Evolutionary conservation across 2,329 filamentous ascomycete species (phyloP).

Genomic region (Colletotrichum salicis): DNA sequence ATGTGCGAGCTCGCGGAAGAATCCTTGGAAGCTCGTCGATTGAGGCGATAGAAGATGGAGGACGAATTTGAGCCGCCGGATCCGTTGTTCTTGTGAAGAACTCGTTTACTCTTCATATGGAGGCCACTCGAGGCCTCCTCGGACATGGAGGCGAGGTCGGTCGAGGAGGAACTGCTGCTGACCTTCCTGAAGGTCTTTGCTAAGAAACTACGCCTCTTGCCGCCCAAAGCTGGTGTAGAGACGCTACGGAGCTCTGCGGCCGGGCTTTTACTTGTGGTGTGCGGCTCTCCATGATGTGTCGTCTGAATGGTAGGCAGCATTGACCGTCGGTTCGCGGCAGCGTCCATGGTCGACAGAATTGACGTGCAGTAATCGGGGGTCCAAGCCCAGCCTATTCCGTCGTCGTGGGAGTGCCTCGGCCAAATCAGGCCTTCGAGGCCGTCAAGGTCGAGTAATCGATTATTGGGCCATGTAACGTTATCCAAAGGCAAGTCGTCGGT

Average conservation of each 20-base stretch:
- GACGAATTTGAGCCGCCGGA: conserved; percentile 31
- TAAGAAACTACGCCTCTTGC: conserved; percentile 35
- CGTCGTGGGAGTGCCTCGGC: conserved; percentile 28
- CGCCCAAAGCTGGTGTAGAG: conserved; percentile 21
- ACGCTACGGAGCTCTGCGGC: conserved; percentile 26
- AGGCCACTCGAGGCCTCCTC: conserved; percentile 12
- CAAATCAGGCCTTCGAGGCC: conserved; percentile 28
- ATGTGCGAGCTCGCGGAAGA: conserved; percentile 43
- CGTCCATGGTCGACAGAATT: conserved; percentile 30
- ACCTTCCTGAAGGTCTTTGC: conserved; percentile 37
- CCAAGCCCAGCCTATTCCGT: conserved; percentile 25
- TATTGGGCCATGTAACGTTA: conserved; percentile 35
- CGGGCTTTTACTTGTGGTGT: conserved; percentile 7
- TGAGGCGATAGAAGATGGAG: conserved; percentile 54
- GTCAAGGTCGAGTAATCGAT: conserved; percentile 34
- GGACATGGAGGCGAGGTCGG: conserved; percentile 28
- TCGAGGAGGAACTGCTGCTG: conserved; percentile 33
- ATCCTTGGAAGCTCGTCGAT: conserved; percentile 52
- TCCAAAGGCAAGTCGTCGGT: conserved; percentile 11
- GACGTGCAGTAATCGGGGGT: conserved; percentile 17
- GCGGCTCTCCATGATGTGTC: conserved; percentile 31
- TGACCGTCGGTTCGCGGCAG: conserved; percentile 31
- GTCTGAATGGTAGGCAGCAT: conserved; percentile 34
- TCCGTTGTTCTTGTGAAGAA: conserved; percentile 49
- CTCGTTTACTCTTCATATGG: conserved; percentile 29